These are phyloP conservation scores for Sporisorium graminicola DNA, from an alignment of 1,284 basidiomycete species.

Conservation along the genomic window DNA sequence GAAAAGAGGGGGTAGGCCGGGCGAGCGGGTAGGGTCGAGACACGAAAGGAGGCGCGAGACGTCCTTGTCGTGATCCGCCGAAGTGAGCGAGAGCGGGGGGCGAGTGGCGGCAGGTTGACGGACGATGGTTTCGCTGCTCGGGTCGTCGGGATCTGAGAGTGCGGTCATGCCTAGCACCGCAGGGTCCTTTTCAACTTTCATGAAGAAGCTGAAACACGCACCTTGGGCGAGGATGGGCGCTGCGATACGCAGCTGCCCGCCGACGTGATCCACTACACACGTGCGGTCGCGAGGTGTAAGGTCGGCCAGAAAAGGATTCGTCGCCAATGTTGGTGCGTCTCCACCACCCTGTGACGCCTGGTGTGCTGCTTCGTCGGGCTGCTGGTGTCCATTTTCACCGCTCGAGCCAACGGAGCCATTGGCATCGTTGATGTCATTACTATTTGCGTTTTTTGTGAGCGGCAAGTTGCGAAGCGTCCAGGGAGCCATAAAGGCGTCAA, in stretches of 20 bases:
- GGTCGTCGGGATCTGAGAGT: conserved; percentile 34
- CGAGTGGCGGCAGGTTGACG: conserved; percentile 37
- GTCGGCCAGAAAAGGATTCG: conserved; percentile 71
- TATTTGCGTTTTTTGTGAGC: neutral
- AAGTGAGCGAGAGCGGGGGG: conserved; percentile 44
- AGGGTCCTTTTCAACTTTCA: conserved; percentile 69
- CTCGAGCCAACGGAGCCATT: too few relatives aligned
- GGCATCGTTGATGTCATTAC: neutral
- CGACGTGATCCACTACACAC: conserved; percentile 70
- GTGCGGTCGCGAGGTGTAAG: conserved; percentile 69
- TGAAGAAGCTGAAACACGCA: conserved; percentile 69
- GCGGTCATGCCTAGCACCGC: conserved; percentile 51
- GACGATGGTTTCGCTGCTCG: conserved; percentile 15
- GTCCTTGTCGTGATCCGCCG: conserved; percentile 60
- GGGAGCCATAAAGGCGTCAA: conserved; percentile 73
- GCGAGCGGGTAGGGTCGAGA: conserved; percentile 69
- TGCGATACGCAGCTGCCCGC: conserved; percentile 59
- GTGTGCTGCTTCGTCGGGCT: neutral
- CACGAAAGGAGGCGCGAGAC: conserved; percentile 52
- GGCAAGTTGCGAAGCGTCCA: conserved; percentile 70
- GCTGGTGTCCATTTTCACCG: neutral
- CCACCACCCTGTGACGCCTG: conserved; percentile 3
- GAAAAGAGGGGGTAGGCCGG: conserved; percentile 70
- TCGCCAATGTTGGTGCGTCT: conserved; percentile 14
- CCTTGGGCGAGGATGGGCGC: conserved; percentile 68